These are phyloP conservation scores for Nitzschia inconspicua DNA, from an alignment of 108 stramenopile genomes.

Conservation along the genomic window DNA sequence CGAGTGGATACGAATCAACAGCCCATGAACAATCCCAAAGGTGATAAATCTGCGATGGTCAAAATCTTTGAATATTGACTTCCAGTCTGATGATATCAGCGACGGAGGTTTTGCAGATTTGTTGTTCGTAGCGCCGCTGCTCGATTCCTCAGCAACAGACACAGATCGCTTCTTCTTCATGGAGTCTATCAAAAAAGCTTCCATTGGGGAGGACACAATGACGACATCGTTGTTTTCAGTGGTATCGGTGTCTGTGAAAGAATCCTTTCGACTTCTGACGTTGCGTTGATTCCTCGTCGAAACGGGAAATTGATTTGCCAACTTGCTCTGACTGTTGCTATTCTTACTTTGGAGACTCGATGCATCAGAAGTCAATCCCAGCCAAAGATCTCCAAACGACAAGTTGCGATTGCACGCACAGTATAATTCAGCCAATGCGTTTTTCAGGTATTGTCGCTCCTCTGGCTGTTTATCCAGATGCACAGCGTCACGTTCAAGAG, in stretches of 20 bases:
- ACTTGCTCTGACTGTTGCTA: background rate
- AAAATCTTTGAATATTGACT: slow-evolving; percentile 55
- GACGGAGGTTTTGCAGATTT: background rate
- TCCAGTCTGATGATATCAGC: slow-evolving; percentile 40
- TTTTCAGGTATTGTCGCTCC: slow-evolving; percentile 46
- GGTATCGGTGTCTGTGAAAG: slow-evolving; percentile 7
- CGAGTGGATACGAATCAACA: slow-evolving; percentile 76
- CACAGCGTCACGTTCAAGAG: slow-evolving; percentile 18
- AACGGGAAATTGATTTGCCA: no score
- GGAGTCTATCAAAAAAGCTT: slow-evolving; percentile 12
- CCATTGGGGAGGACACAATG: slow-evolving; percentile 19
- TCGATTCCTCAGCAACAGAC: background rate
- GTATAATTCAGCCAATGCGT: slow-evolving; percentile 63
- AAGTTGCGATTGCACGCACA: slow-evolving; percentile 52
- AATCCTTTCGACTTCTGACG: background rate
- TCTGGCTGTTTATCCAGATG: no score
- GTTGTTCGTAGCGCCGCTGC: slow-evolving; percentile 1
- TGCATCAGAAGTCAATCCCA: slow-evolving; percentile 22
- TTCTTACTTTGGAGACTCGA: background rate
- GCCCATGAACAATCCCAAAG: slow-evolving; percentile 82
- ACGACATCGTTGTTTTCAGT: slow-evolving; percentile 7
- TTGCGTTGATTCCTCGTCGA: background rate
- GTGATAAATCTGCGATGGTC: slow-evolving; percentile 84
- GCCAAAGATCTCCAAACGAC: slow-evolving; percentile 68
- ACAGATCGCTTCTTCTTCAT: background rate